A percentile compares a stretch with the other conserved stretches of the same genome.
phyloP scores from a whole-genome alignment of 2,329 filamentous ascomycete species.

The Hypocrella siamensis region DNA sequence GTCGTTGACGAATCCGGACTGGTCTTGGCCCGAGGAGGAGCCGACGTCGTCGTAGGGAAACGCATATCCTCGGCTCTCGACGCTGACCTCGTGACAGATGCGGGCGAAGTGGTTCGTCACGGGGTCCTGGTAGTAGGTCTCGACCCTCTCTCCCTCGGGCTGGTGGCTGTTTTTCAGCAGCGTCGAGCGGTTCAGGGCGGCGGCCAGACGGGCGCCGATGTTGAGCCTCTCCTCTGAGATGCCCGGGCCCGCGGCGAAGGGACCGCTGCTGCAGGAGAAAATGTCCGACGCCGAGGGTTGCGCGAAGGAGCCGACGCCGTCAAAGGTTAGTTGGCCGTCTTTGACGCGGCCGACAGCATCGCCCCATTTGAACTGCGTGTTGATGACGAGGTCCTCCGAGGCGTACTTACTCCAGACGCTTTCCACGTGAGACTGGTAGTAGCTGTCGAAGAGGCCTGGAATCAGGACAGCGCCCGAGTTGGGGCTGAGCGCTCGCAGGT shows the following conservation, averaged over 20 bases:
- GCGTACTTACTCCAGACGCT: constrained; percentile 35
- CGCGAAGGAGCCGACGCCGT: constrained; percentile 26
- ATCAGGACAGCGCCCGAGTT: constrained; percentile 31
- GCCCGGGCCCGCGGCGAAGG: constrained; percentile 31
- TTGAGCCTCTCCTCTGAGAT: constrained; percentile 35
- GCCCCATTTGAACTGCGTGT: constrained; percentile 39
- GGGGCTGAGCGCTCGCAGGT: constrained; percentile 36
- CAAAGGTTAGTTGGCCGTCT: constrained; percentile 22
- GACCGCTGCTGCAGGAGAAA: constrained; percentile 37
- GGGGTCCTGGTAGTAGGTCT: constrained; percentile 34
- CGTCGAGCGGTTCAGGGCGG: constrained; percentile 61
- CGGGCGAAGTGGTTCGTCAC: constrained; percentile 53
- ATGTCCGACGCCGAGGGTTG: constrained; percentile 33
- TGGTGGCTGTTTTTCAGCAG: constrained; percentile 37
- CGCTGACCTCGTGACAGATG: constrained; percentile 44
- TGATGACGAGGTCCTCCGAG: constrained; percentile 26
- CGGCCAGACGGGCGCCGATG: constrained; percentile 57
- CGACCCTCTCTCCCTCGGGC: constrained; percentile 32
- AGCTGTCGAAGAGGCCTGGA: constrained; percentile 28
- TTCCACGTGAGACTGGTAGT: constrained; percentile 34
- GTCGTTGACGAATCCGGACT: constrained; percentile 47
- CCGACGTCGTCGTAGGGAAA: constrained; percentile 60
- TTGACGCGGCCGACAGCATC: constrained; percentile 26
- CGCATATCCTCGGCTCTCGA: constrained; percentile 48
- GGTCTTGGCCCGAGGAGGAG: constrained; percentile 35